Percentiles rank a stretch among this genome's conserved stretches.
These are phyloP conservation scores for Zea luxurians DNA, from an alignment of 176 grass and related monocot genomes.

Conservation along the genomic window DNA sequence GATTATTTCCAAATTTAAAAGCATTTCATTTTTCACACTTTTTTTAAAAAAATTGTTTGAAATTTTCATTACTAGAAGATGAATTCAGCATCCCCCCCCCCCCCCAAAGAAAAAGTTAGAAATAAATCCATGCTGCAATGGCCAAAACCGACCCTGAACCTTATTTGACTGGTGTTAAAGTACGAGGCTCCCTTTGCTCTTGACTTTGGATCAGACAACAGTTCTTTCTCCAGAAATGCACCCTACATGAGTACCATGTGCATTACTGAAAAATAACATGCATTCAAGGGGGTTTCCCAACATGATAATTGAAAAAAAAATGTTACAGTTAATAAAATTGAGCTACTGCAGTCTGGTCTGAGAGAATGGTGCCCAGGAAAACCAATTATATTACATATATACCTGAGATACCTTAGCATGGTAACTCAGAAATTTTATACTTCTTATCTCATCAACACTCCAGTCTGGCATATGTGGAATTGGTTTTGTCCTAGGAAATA, in stretches of 20 bases:
- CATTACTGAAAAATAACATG: no score
- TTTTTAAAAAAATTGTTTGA: background rate
- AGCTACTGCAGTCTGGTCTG: background rate
- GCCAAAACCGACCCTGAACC: no score
- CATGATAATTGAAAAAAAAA: no score
- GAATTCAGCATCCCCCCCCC: background rate
- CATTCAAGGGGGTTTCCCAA: no score
- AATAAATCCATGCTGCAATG: no score
- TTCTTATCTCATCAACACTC: slow-evolving; percentile 31
- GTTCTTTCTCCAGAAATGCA: background rate
- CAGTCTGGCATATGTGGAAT: slow-evolving; percentile 25
- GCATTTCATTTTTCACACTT: no score
- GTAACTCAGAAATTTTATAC: background rate
- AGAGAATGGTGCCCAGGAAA: background rate
- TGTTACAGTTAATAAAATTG: background rate
- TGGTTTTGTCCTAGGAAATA: slow-evolving; percentile 46
- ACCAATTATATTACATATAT: background rate
- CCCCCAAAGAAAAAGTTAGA: no score
- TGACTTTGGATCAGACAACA: slow-evolving; percentile 5
- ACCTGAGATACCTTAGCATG: background rate
- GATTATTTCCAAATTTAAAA: background rate
- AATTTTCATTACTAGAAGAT: background rate
- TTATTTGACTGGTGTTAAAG: background rate
- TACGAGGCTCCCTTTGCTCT: slow-evolving; percentile 5
- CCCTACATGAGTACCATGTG: background rate